These are phyloP conservation scores for Russula dissimulans DNA, from an alignment of 768 basidiomycete genomes.

Conservation along the genomic window DNA sequence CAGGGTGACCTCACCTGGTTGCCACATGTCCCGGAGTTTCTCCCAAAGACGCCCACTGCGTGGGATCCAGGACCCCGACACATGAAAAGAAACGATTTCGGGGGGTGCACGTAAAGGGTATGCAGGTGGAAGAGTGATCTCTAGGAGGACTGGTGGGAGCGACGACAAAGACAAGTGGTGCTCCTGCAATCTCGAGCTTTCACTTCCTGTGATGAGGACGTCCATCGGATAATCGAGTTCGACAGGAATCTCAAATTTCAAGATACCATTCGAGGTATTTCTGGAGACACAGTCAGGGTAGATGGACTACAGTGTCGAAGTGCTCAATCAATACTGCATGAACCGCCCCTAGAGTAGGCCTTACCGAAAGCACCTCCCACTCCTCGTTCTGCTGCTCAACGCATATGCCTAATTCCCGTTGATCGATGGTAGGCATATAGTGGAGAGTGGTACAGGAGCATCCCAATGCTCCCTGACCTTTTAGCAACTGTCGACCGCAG, in stretches of 20 bases:
- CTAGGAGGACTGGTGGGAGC: constrained; percentile 57
- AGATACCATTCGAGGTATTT: constrained; percentile 26
- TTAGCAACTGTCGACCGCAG: neutral
- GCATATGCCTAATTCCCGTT: constrained; percentile 11
- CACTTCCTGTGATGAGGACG: constrained; percentile 31
- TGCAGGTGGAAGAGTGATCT: constrained; percentile 39
- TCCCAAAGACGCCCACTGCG: constrained; percentile 29
- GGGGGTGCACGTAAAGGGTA: constrained; percentile 55
- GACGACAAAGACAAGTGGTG: constrained; percentile 35
- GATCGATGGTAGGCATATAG: constrained; percentile 5
- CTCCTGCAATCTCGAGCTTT: neutral
- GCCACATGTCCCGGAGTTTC: constrained; percentile 49
- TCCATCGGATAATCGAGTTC: constrained; percentile 41
- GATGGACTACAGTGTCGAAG: constrained; percentile 45
- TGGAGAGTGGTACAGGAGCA: neutral
- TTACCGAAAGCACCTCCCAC: constrained; percentile 52
- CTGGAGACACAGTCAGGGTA: constrained; percentile 61
- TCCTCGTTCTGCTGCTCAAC: constrained; percentile 42
- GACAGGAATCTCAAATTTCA: constrained; percentile 59
- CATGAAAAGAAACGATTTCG: constrained; percentile 42
- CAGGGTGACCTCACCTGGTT: constrained; percentile 48
- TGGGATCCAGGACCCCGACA: constrained; percentile 53
- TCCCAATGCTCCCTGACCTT: neutral
- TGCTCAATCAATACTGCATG: neutral
- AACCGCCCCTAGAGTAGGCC: constrained; percentile 13